These are phyloP conservation scores for Lentinula novae-zelandiae DNA, from an alignment of 1,284 basidiomycete genomes.

Conservation along the genomic window DNA sequence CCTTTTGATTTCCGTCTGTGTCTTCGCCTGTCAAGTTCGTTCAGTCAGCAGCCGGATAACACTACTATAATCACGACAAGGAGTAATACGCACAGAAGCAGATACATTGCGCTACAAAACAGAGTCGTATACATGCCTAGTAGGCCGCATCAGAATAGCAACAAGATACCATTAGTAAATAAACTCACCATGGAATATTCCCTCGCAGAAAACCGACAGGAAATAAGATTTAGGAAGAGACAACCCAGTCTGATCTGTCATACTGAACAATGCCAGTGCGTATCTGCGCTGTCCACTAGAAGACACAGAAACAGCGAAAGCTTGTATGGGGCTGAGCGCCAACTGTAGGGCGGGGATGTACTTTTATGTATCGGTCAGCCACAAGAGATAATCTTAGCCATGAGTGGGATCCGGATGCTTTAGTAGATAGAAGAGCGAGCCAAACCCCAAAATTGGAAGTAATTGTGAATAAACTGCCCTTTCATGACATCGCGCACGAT, in stretches of 20 bases:
- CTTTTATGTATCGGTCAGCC: background rate
- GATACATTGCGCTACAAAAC: background rate
- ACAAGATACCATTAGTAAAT: background rate
- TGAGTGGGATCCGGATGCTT: background rate
- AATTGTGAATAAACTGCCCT: background rate
- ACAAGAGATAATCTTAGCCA: background rate
- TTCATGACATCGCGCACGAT: background rate
- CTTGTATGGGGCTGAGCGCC: background rate
- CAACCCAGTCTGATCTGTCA: background rate
- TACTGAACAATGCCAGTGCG: background rate
- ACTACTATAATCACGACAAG: background rate
- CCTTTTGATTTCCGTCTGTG: background rate
- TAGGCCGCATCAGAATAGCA: background rate
- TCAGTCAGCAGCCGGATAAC: background rate
- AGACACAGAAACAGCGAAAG: background rate
- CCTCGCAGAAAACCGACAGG: background rate
- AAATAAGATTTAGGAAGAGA: background rate
- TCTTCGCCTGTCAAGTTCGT: background rate
- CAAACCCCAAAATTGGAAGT: background rate
- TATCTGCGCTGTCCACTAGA: background rate
- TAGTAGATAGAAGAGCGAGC: background rate
- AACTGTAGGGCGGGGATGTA: background rate
- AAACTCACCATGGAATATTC: background rate
- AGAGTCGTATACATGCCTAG: background rate
- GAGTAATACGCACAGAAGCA: background rate